Evolutionary conservation across 768 basidiomycete genomes (phyloP), one percentile per base, ranked within the genome.

Genomic region (Boletellus ananas): DNA sequence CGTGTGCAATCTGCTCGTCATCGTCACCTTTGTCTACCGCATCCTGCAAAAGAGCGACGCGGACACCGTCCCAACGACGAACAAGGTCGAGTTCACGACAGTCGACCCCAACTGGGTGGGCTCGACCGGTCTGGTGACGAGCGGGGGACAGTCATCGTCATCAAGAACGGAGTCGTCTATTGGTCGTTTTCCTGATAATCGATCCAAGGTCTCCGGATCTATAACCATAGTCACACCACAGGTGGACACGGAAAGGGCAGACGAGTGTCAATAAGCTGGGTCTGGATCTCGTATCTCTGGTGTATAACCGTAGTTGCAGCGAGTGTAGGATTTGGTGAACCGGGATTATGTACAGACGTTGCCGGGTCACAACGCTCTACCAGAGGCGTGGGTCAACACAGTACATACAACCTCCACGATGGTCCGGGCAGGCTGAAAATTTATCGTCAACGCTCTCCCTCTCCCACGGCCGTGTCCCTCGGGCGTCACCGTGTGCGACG

Each of bases 1-100:
- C 23, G 53, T 64, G 14, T 65, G 64, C 44, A 63, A 66, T 45
- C 20, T 61, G 27, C 52, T 65, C 2, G 63, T 59, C n/a, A 59
- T 61, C 17, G 57, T 49, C 36, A 36, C 56, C 11, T 61, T 59
- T 25, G 29, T 55, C 21, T 66, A 58, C 35, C 55, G 59, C 33
- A 6, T 52, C 25, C 21, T 47, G 25, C 48, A 33, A 53, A 37
- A 35, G 34, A 34, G 29, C 12, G 29, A 39, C 0, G 55, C 51
- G 2, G 40, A 37, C 21, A 23, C 51, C 4, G 25, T 17, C 5
- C 23, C 18, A 4, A 40, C 25, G 2, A 12, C 14, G 14, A 41
- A 10, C 16, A 41, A 16, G 23, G 6, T 50, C 34, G 54, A 51
- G n/a, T 50, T 62, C 43, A 59, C 61, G n/a, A 52, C 54, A 3